Conservation (phyloP, 2,329 filamentous ascomycete species). For the Gaeumannomyces sp. region DNA sequence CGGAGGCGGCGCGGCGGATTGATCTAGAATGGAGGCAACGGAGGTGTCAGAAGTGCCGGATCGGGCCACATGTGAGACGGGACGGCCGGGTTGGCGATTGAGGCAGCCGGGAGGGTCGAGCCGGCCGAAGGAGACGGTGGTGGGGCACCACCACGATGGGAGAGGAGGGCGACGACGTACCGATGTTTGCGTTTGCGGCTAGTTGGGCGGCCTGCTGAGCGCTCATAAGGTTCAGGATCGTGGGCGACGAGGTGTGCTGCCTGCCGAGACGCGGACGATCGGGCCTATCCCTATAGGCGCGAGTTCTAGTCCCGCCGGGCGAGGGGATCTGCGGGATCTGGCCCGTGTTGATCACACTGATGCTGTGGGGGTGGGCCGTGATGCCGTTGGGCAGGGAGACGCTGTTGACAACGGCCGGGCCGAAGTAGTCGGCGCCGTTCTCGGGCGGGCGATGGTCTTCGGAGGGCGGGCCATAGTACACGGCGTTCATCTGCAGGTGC, state of each 20-base stretch:
- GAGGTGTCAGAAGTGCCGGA: slow-evolving; percentile 4
- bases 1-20: not conserved
- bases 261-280: slow-evolving; percentile 57
- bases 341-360: slow-evolving; percentile 74
- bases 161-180: not conserved
- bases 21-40: not conserved
- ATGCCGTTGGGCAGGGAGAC: slow-evolving; percentile 18
- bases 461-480: slow-evolving; percentile 51
- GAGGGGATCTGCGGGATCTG: slow-evolving; percentile 77
- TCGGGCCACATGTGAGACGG: too few species aligned
- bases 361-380: slow-evolving; percentile 36
- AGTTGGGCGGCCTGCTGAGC: slow-evolving; percentile 21
- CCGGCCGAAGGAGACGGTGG: not conserved
- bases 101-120: not conserved
- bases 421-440: slow-evolving; percentile 75
- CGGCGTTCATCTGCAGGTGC: slow-evolving; percentile 34
- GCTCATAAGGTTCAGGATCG: slow-evolving; percentile 54
- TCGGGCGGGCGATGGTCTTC: slow-evolving; percentile 61
- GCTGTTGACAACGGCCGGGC: slow-evolving; percentile 40
- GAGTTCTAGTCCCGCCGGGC: slow-evolving; percentile 59
- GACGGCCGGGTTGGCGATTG: not conserved
- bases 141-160: not conserved
- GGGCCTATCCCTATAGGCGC: slow-evolving; percentile 50
- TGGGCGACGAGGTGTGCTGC: slow-evolving; percentile 78
- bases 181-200: not conserved